Conservation (phyloP, 805 yeast species). For the Barnettozyma sp. region DNA sequence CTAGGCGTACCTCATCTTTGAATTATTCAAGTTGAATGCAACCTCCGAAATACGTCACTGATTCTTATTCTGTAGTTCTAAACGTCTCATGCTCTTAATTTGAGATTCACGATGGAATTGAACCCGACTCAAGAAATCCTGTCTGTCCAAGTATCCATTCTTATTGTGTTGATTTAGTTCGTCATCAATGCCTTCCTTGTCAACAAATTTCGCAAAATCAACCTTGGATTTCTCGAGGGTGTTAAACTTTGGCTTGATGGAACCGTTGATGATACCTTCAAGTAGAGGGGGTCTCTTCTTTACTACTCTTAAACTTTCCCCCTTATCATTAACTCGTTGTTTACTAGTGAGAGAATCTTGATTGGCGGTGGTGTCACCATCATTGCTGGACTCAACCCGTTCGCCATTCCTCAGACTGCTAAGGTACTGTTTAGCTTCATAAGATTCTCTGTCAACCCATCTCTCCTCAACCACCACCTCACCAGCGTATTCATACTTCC, state of each 20-base stretch:
- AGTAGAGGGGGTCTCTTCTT: slow-evolving; percentile 69
- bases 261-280: slow-evolving; percentile 64
- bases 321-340: slow-evolving; percentile 18
- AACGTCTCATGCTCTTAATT: slow-evolving; percentile 32
- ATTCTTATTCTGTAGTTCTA: slow-evolving; percentile 26
- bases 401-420: slow-evolving; percentile 41
- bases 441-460: slow-evolving; percentile 67
- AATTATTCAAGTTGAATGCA: too few species aligned
- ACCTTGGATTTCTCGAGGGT: slow-evolving; percentile 88
- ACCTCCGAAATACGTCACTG: too few species aligned
- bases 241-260: slow-evolving; percentile 72
- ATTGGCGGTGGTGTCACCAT: slow-evolving; percentile 1
- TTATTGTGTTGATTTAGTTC: slow-evolving; percentile 77
- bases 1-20: slow-evolving; percentile 53
- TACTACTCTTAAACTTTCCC: slow-evolving; percentile 42
- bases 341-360: slow-evolving; percentile 6
- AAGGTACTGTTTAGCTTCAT: slow-evolving; percentile 80
- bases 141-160: slow-evolving; percentile 87
- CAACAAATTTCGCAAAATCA: slow-evolving; percentile 95
- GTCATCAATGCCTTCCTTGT: slow-evolving; percentile 73
- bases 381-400: slow-evolving; percentile 17
- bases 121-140: slow-evolving; percentile 78
- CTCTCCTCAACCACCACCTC: slow-evolving; percentile 71
- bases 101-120: slow-evolving; percentile 38
- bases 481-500: slow-evolving; percentile 88